Evolutionary conservation across 805 yeast species (phyloP), one percentile per base, ranked within the genome.

Genomic region (Hemisphaericaspora nanyangensis): DNA sequence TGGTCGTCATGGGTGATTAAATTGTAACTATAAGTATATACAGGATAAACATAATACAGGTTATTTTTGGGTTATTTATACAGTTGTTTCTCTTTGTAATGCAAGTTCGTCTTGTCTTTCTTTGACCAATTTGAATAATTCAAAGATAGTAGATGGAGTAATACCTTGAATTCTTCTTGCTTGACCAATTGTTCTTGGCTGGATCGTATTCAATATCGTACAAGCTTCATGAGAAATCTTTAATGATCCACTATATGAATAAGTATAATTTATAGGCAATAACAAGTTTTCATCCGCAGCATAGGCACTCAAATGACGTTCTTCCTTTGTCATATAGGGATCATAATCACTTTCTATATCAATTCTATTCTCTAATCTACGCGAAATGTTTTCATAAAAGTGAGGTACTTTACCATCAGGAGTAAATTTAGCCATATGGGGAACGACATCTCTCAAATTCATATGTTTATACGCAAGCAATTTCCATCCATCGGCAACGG

Each of bases 101-200:
- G 37, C 37, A n/a, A 38, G 26, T 29, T 28, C 26, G 17, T 29
- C 31, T 43, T 63, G 68, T 13, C 47, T 55, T 16, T 61, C 55
- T 39, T 58, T 65, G 6, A 72, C 72, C 39, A 83, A 56, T 44
- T 80, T 70, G 54, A 81, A 85, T 34, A 90, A 68, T 54, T 86
- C 95, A 46, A 88, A 84, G 13, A 87, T 68, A 0, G 96, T 93
- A 0, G 96, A 91, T 0, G 98, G 96, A 0, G 98, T 91, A 2
- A 93, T 80, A 1, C 99, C 98, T 53, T 93, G 95, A 10, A 91
- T 84, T 49, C 98, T 72, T 56, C 95, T 74, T 0, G 98, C 98
- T 57, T 93, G 98, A 0, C 98, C 98, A 32, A 93, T 78, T 0
- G 97, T 93, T 38, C 78, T 77, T 0, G 99, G 99, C 45, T 85